Conservation (phyloP, 163 green algal species). For the Coccomyxa subellipsoidea region DNA sequence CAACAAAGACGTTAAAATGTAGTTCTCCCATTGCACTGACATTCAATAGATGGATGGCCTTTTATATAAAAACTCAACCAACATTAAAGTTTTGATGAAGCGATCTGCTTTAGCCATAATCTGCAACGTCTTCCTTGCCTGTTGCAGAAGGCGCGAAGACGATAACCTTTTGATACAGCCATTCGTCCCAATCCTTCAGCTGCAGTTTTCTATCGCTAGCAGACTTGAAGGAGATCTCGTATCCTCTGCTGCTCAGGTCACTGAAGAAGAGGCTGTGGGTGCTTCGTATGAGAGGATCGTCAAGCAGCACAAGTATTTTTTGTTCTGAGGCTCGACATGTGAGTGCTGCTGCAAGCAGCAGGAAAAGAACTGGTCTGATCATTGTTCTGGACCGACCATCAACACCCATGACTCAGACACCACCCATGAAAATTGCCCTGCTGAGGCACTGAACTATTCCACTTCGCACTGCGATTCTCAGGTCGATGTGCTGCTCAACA, state of each 20-base stretch:
- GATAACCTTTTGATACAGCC: conserved; percentile 72
- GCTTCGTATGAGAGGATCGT: conserved; percentile 20
- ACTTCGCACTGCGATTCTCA: too few relatives aligned
- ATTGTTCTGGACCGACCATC: background rate
- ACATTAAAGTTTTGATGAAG: background rate
- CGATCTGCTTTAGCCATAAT: background rate
- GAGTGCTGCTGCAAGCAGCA: background rate
- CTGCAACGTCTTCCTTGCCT: background rate
- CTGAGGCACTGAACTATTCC: too few relatives aligned
- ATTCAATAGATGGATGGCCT: background rate
- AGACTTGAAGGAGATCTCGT: conserved; percentile 42
- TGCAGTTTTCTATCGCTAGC: conserved; percentile 45
- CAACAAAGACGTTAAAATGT: background rate
- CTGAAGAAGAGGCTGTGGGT: conserved; percentile 59
- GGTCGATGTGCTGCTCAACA: too few relatives aligned
- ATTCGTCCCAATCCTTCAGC: conserved; percentile 68
- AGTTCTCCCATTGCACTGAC: background rate
- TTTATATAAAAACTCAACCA: background rate
- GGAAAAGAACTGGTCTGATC: background rate
- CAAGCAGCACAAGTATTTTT: conserved; percentile 56
- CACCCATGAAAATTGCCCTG: background rate
- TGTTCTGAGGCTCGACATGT: background rate
- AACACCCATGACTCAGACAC: background rate
- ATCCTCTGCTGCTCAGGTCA: conserved; percentile 33
- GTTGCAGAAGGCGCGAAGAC: conserved; percentile 47